Evolutionary conservation across 768 basidiomycete genomes (phyloP).

Genomic region (Amanita thiersii): DNA sequence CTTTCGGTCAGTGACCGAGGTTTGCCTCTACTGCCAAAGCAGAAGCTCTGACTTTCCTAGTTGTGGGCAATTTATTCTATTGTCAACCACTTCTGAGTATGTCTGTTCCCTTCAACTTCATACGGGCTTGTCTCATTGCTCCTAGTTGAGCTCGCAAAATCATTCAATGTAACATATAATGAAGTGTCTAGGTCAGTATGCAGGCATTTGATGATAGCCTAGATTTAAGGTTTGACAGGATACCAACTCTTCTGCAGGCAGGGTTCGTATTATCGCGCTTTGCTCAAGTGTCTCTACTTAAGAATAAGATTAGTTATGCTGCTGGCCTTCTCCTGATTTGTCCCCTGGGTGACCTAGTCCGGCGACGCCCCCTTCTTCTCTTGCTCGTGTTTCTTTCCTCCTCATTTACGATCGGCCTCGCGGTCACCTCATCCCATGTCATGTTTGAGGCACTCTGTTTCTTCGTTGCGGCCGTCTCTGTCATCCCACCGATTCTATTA

Average conservation of each 20-base stretch:
- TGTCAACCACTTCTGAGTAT: constrained; percentile 72
- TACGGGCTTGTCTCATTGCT: background rate
- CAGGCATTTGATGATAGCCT: constrained; percentile 13
- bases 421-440: constrained; percentile 47
- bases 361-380: constrained; percentile 64
- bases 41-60: constrained; percentile 20
- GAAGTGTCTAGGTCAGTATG: constrained; percentile 30
- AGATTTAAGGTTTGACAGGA: constrained; percentile 22
- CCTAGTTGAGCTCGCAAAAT: constrained; percentile 34
- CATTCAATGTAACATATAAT: constrained; percentile 28
- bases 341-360: constrained; percentile 78
- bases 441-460: constrained; percentile 65
- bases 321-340: constrained; percentile 66
- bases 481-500: constrained; percentile 73
- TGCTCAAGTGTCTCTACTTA: background rate
- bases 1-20: constrained; percentile 42
- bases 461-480: constrained; percentile 62
- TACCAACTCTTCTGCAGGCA: constrained; percentile 61
- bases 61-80: constrained; percentile 74
- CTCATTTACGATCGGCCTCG: constrained; percentile 61
- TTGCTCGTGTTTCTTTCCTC: constrained; percentile 44
- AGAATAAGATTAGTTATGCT: constrained; percentile 44
- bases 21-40: background rate
- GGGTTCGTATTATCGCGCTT: constrained; percentile 42
- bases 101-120: constrained; percentile 13